A percentile compares a stretch with the other conserved stretches of the same genome.
phyloP scores from a whole-genome alignment of 768 basidiomycete species.

The Chalciporus chontae region DNA sequence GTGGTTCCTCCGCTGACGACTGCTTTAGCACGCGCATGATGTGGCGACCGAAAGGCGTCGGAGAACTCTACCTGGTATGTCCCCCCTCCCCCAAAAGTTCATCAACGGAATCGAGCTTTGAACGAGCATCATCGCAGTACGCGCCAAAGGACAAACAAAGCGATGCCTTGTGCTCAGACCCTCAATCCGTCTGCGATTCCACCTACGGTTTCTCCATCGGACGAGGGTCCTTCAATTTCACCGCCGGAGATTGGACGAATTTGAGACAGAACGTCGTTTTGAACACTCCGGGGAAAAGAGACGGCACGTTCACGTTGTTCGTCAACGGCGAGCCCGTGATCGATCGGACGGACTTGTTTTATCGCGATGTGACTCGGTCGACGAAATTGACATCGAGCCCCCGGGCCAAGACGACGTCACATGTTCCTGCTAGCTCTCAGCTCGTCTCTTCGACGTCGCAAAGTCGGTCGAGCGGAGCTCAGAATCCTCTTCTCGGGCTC shows the following conservation, averaged over 20 bases:
- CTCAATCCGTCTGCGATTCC: slow-evolving; percentile 58
- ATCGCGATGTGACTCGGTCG: slow-evolving; percentile 42
- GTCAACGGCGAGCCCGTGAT: slow-evolving; percentile 61
- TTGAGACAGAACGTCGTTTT: slow-evolving; percentile 65
- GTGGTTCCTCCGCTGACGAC: slow-evolving; percentile 62
- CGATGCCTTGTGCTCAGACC: slow-evolving; percentile 51
- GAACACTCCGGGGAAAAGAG: slow-evolving; percentile 69
- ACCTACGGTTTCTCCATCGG: slow-evolving; percentile 74
- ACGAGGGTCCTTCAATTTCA: slow-evolving; percentile 65
- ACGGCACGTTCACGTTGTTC: slow-evolving; percentile 62
- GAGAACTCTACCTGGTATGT: slow-evolving; percentile 74
- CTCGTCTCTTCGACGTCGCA: not conserved
- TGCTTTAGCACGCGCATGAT: slow-evolving; percentile 87
- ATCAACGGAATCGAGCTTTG: not conserved
- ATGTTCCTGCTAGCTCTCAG: not conserved
- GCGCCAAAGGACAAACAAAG: slow-evolving; percentile 73
- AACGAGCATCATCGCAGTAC: slow-evolving; percentile 44
- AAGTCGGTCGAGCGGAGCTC: not conserved
- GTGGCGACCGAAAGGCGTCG: slow-evolving; percentile 67
- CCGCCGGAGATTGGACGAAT: slow-evolving; percentile 64
- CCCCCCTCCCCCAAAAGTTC: not conserved
- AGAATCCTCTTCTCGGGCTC: slow-evolving; percentile 3
- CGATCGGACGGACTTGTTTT: slow-evolving; percentile 54
- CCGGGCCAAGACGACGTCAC: not conserved
- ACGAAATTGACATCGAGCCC: not conserved